Conservation (phyloP, 805 yeast genomes). For the Cyberlindnera bimundalis region DNA sequence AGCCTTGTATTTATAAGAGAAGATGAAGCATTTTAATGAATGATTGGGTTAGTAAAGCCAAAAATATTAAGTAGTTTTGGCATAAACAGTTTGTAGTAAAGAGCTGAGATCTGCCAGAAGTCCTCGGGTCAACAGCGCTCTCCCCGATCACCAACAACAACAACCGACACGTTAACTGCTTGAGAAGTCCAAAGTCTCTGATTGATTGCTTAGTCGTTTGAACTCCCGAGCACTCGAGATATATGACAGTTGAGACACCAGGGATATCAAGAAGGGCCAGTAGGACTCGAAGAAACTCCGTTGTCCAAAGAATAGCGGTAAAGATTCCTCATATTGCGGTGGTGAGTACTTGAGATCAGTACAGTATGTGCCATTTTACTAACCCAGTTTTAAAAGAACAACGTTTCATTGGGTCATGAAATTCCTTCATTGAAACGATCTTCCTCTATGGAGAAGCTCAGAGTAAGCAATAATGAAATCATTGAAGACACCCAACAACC, state of each 20-base stretch:
- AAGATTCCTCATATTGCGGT: slow-evolving; percentile 39
- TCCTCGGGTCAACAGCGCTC: no score
- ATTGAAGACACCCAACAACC: slow-evolving; percentile 3
- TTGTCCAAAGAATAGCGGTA: slow-evolving; percentile 59
- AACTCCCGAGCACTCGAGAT: no score
- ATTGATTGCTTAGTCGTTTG: no score
- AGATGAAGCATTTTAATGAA: no score
- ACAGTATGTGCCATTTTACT: no score
- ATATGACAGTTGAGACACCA: slow-evolving; percentile 21
- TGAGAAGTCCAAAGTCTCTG: no score
- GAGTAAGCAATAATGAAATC: neutral
- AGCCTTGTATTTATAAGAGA: slow-evolving; percentile 95
- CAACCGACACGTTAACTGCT: neutral
- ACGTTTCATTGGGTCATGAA: slow-evolving; percentile 1
- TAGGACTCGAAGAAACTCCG: slow-evolving; percentile 55
- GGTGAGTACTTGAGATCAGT: slow-evolving; percentile 17
- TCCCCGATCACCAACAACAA: no score
- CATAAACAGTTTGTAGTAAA: no score
- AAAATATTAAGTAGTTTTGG: no score
- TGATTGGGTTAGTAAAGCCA: no score
- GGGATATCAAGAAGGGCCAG: slow-evolving; percentile 13
- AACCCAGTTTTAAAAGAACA: slow-evolving; percentile 9
- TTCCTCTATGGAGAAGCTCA: slow-evolving; percentile 11
- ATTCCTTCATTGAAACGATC: slow-evolving; percentile 14
- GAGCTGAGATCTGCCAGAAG: no score